Evolutionary conservation across 352 stramenopile species (phyloP).

Genomic region (Phytophthora cryptogea): DNA sequence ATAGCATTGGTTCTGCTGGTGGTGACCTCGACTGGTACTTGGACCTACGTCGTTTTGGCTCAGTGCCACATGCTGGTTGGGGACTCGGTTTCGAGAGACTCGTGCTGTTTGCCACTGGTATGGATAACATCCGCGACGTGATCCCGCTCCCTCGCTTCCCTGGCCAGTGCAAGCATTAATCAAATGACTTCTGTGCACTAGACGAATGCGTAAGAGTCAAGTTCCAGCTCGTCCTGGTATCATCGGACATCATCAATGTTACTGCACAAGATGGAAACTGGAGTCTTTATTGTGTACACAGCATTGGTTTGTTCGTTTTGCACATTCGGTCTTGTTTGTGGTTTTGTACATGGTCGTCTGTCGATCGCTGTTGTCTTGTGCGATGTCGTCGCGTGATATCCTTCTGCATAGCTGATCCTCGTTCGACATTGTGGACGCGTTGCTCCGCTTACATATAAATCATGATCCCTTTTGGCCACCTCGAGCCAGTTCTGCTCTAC

Average conservation of each 20-base stretch:
- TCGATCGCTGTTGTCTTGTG: constrained; percentile 14
- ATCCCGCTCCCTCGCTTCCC: constrained; percentile 97
- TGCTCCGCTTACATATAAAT: constrained; percentile 18
- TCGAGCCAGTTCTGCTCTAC: constrained; percentile 21
- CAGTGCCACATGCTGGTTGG: constrained; percentile 97
- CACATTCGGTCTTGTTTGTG: constrained; percentile 33
- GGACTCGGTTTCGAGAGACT: constrained; percentile 98
- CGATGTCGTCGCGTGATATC: constrained; percentile 16
- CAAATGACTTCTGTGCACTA: neutral
- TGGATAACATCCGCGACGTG: constrained; percentile 99
- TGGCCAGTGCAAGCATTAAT: constrained; percentile 87
- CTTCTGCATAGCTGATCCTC: constrained; percentile 16
- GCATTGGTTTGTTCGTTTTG: constrained; percentile 30
- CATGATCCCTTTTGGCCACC: constrained; percentile 14
- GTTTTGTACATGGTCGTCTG: constrained; percentile 39
- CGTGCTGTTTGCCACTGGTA: constrained; percentile 96
- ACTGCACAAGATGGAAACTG: constrained; percentile 17
- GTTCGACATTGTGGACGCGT: constrained; percentile 13
- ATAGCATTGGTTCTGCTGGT: constrained; percentile 20
- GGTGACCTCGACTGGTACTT: constrained; percentile 96
- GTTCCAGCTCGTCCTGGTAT: constrained; percentile 3
- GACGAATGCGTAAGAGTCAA: constrained; percentile 10
- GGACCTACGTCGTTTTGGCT: constrained; percentile 96
- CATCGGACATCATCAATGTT: neutral
- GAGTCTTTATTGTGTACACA: constrained; percentile 30